Evolutionary conservation across 2,329 filamentous ascomycete species (phyloP).

Genomic region (Botrytis fragariae): DNA sequence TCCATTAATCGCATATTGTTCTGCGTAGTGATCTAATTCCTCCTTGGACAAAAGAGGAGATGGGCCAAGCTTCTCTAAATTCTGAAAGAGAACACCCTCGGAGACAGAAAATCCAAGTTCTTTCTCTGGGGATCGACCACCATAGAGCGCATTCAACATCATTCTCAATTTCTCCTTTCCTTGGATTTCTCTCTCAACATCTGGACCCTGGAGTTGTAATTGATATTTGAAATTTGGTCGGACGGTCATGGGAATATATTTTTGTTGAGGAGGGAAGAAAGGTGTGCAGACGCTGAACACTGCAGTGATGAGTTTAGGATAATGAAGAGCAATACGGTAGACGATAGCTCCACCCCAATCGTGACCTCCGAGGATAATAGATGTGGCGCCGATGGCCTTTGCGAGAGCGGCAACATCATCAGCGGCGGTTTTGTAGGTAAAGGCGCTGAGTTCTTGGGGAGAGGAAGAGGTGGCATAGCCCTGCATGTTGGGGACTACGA

Average conservation of each 20-base stretch:
- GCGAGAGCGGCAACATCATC: conserved; percentile 75
- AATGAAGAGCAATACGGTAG: conserved; percentile 71
- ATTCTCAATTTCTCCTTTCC: conserved; percentile 62
- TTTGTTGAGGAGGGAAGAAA: conserved; percentile 55
- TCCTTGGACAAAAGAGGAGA: conserved; percentile 61
- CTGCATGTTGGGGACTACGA: conserved; percentile 81
- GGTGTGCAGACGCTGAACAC: conserved; percentile 83
- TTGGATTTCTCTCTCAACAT: conserved; percentile 58
- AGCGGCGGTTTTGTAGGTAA: conserved; percentile 69
- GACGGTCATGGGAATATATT: conserved; percentile 51
- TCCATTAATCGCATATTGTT: conserved; percentile 68
- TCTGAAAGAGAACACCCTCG: conserved; percentile 63
- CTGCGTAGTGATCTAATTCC: conserved; percentile 74
- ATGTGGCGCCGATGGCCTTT: conserved; percentile 45
- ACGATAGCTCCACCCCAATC: conserved; percentile 81
- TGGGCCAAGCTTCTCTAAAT: conserved; percentile 54
- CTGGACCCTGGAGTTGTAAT: conserved; percentile 69
- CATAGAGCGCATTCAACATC: conserved; percentile 71
- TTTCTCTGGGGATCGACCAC: conserved; percentile 57
- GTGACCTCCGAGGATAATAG: conserved; percentile 82
- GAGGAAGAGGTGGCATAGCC: conserved; percentile 79
- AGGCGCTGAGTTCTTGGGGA: conserved; percentile 59
- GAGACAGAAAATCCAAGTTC: conserved; percentile 57
- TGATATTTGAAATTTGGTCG: conserved; percentile 80
- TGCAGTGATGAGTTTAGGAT: conserved; percentile 68